These are phyloP conservation scores for Colletotrichum sp. DNA, from an alignment of 2,329 filamentous ascomycete species.

Conservation along the genomic window DNA sequence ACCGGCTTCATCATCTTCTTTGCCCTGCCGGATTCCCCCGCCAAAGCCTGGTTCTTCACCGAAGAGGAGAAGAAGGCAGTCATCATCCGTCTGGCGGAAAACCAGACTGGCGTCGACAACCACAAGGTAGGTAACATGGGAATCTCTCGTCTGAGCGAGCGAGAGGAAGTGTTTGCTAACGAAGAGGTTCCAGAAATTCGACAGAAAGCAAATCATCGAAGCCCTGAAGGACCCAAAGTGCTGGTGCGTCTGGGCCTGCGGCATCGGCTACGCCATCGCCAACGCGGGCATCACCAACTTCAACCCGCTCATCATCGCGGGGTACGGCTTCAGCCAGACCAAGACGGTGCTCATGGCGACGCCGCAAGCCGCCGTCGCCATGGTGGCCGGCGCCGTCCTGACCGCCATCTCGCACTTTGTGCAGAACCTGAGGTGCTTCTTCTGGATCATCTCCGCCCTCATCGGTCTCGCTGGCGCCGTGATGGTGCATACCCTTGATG, in stretches of 20 bases:
- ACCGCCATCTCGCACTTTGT: conserved; percentile 30
- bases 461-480: conserved; percentile 29
- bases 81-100: conserved; percentile 73
- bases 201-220: conserved; percentile 69
- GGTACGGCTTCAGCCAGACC: conserved; percentile 65
- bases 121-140: conserved; percentile 45
- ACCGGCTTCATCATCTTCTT: conserved; percentile 65
- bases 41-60: conserved; percentile 59
- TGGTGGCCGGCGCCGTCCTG: conserved; percentile 27
- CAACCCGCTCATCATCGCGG: conserved; percentile 65
- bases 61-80: conserved; percentile 71
- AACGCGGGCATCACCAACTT: conserved; percentile 73
- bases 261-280: conserved; percentile 67
- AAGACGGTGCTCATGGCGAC: conserved; percentile 43
- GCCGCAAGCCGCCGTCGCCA: conserved; percentile 35
- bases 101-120: conserved; percentile 76
- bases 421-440: conserved; percentile 32
- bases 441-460: conserved; percentile 30
- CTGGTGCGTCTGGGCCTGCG: conserved; percentile 65
- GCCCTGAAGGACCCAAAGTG: conserved; percentile 53
- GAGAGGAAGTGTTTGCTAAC: background rate
- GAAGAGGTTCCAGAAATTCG: conserved; percentile 58
- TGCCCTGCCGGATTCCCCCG: conserved; percentile 59
- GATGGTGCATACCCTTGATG: conserved; percentile 29
- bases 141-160: background rate